phyloP scores from a whole-genome alignment of 1,139 yeast species.

The Yamadazyma pseudoaaseri region DNA sequence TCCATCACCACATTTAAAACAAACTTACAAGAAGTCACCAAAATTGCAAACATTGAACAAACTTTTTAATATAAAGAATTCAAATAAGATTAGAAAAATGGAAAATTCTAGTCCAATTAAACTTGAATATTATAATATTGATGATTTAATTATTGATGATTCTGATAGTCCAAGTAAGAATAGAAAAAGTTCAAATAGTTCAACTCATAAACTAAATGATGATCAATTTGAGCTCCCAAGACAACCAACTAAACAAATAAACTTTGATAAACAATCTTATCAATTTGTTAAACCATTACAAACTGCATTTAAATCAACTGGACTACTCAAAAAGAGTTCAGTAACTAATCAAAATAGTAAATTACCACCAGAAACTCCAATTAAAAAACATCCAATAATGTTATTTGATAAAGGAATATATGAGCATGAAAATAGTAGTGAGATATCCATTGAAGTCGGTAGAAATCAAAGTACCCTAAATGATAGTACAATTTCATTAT shows the following conservation, averaged over 20 bases:
- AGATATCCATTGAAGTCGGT: conserved; percentile 41
- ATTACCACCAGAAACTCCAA: conserved; percentile 77
- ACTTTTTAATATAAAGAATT: conserved; percentile 17
- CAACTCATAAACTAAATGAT: conserved; percentile 7
- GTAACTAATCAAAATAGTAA: conserved; percentile 23
- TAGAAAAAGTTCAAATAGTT: conserved; percentile 27
- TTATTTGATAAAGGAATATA: conserved; percentile 19
- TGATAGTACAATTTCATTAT: conserved; percentile 34
- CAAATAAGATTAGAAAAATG: conserved; percentile 19
- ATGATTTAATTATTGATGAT: conserved; percentile 26
- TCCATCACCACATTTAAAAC: conserved; percentile 34
- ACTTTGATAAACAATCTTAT: conserved; percentile 45
- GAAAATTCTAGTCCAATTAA: conserved; percentile 16
- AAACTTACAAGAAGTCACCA: conserved; percentile 7
- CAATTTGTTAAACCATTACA: conserved; percentile 80
- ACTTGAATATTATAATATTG: conserved; percentile 30
- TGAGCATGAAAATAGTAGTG: conserved; percentile 15
- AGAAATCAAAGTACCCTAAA: conserved; percentile 32
- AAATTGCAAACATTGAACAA: conserved; percentile 8
- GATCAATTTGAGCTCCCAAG: conserved; percentile 3
- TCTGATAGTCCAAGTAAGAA: conserved; percentile 30
- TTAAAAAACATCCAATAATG: conserved; percentile 58
- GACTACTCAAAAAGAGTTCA: conserved; percentile 69
- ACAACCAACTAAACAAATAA: conserved; percentile 8
- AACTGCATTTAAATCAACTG: conserved; percentile 78